Base-by-base conservation (phyloP, 2,329 filamentous ascomycete genomes). In the Fusarium pseudonygamai region DNA sequence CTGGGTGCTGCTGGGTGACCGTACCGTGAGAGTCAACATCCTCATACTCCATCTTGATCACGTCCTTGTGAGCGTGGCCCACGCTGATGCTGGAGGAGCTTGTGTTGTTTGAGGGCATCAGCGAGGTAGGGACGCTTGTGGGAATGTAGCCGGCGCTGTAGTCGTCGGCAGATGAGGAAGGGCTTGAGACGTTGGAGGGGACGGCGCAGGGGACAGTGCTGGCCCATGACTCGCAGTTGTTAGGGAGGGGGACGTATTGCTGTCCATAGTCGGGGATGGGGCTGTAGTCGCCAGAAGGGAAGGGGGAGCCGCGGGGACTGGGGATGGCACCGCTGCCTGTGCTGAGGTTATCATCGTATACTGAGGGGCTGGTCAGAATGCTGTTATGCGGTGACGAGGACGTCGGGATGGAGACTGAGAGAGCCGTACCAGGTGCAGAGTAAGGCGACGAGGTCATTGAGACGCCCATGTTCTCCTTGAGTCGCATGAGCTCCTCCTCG, bases 181-280 rank as follows among this genome's bases (percentile, higher is more conserved):
- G 87, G 76, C 86, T 88, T 26, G 87, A 87, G 16, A 86, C 86
- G 56, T 83, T 86, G 55, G 86, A 87, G 22, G 85, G 80, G 26
- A 87, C 79, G 42, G 85, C 82, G 59, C 83, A 83, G 30, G 85
- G 80, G 13, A 87, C 80, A 20, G 82, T 80, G 49, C 83, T 79
- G 18, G 85, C 80, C 86, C 86, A 88, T 30, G 83, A 79, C 68
- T 87, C 86, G 69, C 83, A 83, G 56, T 82, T 82, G 77, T 84
- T 85, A 55, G 84, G 80, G 40, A 82, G 76, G 39, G 79, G 77
- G 18, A 82, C 79, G 69, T 82, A 82, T 71, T 78, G 76, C 45
- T 84, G 81, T 49, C 82, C 76, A 64, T 84, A 85, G 72, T 85
- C 83, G 59, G 84, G 80, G 62, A 86, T 77, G 36, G 82, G 78